Percentiles rank a stretch among this genome's conserved stretches.
Conservation (phyloP, 2,329 filamentous ascomycete genomes). For the Pezicula radicicola region DNA sequence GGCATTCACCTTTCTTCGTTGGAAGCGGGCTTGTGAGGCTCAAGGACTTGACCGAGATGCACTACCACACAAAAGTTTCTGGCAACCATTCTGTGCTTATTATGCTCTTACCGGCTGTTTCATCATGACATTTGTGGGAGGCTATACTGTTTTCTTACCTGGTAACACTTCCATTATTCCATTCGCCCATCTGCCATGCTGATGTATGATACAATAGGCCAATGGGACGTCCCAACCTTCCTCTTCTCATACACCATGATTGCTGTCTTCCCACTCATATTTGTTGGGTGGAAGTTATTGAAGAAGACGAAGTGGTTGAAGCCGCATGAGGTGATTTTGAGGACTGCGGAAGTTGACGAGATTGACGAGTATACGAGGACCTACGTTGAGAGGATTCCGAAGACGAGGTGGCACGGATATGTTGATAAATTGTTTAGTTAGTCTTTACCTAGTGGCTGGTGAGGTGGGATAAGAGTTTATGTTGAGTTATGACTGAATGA, state of each 20-base stretch:
- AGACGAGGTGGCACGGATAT: conserved; percentile 18
- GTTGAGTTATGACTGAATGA: too few species aligned
- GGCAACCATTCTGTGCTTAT: conserved; percentile 58
- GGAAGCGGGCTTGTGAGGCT: conserved; percentile 45
- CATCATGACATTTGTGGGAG: conserved; percentile 59
- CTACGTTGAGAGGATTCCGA: conserved; percentile 36
- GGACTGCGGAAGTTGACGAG: conserved; percentile 49
- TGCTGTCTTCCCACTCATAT: conserved; percentile 56
- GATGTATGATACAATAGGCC: conserved; percentile 9
- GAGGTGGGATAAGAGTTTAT: too few species aligned
- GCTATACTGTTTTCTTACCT: conserved; percentile 59
- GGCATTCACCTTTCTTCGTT: conserved; percentile 54
- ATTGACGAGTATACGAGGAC: conserved; percentile 59
- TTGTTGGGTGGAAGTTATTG: conserved; percentile 57
- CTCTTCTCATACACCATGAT: conserved; percentile 60
- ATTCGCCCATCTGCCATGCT: not conserved
- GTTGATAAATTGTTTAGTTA: conserved; percentile 20
- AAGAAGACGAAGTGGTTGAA: conserved; percentile 52
- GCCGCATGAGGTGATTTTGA: conserved; percentile 52
- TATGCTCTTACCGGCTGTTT: conserved; percentile 48
- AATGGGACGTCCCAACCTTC: conserved; percentile 59
- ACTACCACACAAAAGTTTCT: conserved; percentile 47
- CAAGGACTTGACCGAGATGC: conserved; percentile 40
- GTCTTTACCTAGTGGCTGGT: not conserved
- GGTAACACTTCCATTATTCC: conserved; percentile 12